These are phyloP conservation scores for Colletotrichum sublineola DNA, from an alignment of 2,329 filamentous ascomycete species.

Conservation along the genomic window DNA sequence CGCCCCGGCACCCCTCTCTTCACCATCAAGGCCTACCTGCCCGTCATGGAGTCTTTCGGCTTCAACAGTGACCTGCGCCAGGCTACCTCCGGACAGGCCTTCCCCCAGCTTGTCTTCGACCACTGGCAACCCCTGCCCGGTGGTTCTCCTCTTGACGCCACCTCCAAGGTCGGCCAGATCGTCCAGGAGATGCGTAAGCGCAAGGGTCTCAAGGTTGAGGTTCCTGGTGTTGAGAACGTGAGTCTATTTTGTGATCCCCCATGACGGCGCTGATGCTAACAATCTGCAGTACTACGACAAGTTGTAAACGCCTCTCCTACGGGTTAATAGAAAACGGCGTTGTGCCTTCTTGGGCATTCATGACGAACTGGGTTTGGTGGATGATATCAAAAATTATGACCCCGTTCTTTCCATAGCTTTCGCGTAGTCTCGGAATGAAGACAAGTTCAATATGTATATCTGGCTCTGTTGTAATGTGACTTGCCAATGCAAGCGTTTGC, in stretches of 20 bases:
- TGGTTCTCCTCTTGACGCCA: slow-evolving; percentile 89
- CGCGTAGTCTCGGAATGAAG: slow-evolving; percentile 42
- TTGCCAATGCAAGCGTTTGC: background rate
- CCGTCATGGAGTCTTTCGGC: slow-evolving; percentile 97
- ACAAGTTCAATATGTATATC: slow-evolving; percentile 40
- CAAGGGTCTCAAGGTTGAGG: slow-evolving; percentile 98
- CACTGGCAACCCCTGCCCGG: slow-evolving; percentile 98
- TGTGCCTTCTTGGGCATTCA: slow-evolving; percentile 58
- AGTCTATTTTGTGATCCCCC: slow-evolving; percentile 60
- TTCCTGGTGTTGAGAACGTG: slow-evolving; percentile 95
- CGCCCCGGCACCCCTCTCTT: slow-evolving; percentile 98
- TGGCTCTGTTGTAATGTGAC: background rate
- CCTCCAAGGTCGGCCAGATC: slow-evolving; percentile 84
- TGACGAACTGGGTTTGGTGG: slow-evolving; percentile 56
- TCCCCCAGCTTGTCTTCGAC: slow-evolving; percentile 99
- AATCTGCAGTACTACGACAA: slow-evolving; percentile 91
- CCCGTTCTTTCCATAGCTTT: slow-evolving; percentile 43
- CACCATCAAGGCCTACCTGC: slow-evolving; percentile 98
- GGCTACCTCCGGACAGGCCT: slow-evolving; percentile 95
- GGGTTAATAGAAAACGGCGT: slow-evolving; percentile 61
- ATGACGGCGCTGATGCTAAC: slow-evolving; percentile 46
- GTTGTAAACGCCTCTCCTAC: slow-evolving; percentile 77
- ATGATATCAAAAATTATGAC: slow-evolving; percentile 49
- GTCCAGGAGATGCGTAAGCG: slow-evolving; percentile 95
- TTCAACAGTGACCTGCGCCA: slow-evolving; percentile 98